These are phyloP conservation scores for Talaromyces stipitatus DNA, from an alignment of 495 filamentous ascomycete genomes.

Conservation along the genomic window DNA sequence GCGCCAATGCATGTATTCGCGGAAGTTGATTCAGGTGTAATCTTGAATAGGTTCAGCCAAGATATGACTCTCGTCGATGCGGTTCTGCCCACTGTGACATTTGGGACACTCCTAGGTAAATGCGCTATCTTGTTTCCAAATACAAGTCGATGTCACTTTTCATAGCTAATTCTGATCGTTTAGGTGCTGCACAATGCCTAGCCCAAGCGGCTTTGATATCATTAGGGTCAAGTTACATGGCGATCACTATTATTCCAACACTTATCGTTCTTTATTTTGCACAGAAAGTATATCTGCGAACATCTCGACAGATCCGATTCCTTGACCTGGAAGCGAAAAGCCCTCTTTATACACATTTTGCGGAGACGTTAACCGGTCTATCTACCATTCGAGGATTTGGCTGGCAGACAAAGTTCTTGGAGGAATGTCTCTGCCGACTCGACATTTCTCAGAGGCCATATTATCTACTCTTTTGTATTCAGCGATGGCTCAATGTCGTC, in stretches of 20 bases:
- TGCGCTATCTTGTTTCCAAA: conserved; percentile 10
- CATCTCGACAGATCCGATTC: conserved; percentile 54
- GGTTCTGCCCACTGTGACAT: conserved; percentile 14
- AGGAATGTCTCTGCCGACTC: conserved; percentile 18
- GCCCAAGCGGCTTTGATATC: conserved; percentile 4
- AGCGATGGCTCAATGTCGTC: conserved; percentile 33
- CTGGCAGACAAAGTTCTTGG: conserved; percentile 20
- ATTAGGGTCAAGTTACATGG: conserved; percentile 5
- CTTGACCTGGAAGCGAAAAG: conserved; percentile 50
- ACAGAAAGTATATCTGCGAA: conserved; percentile 47
- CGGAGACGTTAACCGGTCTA: conserved; percentile 36
- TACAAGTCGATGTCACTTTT: no score
- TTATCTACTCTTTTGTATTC: conserved; percentile 38
- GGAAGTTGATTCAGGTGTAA: conserved; percentile 13
- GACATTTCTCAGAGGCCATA: conserved; percentile 32
- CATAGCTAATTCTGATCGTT: no score
- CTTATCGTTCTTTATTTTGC: conserved; percentile 31
- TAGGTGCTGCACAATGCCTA: conserved; percentile 42
- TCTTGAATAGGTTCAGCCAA: conserved; percentile 34
- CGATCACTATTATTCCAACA: conserved; percentile 24
- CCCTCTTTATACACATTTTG: conserved; percentile 41
- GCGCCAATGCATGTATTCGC: conserved; percentile 25
- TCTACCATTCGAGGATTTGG: conserved; percentile 44
- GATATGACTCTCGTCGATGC: conserved; percentile 33
- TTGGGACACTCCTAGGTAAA: conserved; percentile 14